Evolutionary conservation across 1,284 basidiomycete genomes (phyloP).

Genomic region (Irpex sp.): DNA sequence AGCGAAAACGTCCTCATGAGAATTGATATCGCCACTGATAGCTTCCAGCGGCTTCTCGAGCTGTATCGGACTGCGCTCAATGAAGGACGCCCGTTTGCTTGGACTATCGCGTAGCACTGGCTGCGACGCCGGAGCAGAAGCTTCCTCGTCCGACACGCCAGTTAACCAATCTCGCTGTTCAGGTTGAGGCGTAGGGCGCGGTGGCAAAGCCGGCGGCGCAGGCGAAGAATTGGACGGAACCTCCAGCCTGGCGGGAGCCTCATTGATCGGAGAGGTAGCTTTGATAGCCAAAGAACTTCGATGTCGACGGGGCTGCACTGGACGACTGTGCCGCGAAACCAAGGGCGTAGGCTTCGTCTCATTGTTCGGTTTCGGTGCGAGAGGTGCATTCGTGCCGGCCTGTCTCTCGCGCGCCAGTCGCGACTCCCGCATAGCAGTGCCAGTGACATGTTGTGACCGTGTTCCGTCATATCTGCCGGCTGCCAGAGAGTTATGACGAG

Average conservation of each 20-base stretch:
- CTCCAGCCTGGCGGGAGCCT: conserved; percentile 1
- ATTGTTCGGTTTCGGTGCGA: not conserved
- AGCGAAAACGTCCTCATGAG: not conserved
- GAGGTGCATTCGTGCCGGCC: conserved; percentile 36
- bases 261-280: conserved; percentile 6
- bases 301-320: conserved; percentile 3
- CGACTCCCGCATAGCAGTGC: conserved; percentile 48
- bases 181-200: conserved; percentile 18
- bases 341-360: not conserved
- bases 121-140: conserved; percentile 16
- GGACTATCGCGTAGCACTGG: conserved; percentile 63
- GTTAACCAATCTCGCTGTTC: conserved; percentile 67
- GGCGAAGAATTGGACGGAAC: not conserved
- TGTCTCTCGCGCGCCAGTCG: conserved; percentile 33
- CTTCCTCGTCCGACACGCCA: conserved; percentile 48
- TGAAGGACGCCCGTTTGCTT: conserved; percentile 64
- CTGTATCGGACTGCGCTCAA: conserved; percentile 47
- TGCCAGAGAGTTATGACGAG: not conserved
- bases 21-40: conserved; percentile 28
- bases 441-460: conserved; percentile 52
- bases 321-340: not conserved
- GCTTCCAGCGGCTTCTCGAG: conserved; percentile 46
- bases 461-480: conserved; percentile 21
- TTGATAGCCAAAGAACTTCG: conserved; percentile 19
- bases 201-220: conserved; percentile 21